Evolutionary conservation across 176 grass and related monocot species (phyloP).

Genomic region (Oryza rufipogon): DNA sequence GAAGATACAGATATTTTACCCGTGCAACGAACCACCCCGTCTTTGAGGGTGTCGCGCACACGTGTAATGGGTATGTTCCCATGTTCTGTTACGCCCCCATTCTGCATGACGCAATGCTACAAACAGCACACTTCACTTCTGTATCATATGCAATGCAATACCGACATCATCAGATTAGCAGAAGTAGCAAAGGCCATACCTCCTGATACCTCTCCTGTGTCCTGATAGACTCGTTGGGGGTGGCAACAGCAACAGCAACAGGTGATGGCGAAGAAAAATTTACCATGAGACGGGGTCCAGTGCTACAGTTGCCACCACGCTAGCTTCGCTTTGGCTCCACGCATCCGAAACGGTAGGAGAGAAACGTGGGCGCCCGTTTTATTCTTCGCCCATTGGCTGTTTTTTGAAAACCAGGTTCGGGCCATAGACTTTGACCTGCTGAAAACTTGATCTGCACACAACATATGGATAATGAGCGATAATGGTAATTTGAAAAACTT

Average conservation of each 20-base stretch:
- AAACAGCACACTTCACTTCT: not conserved
- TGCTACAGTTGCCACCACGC: constrained; percentile 40
- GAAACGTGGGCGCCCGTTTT: not conserved
- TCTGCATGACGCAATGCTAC: not conserved
- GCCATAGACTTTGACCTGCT: constrained; percentile 38
- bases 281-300: constrained; percentile 4
- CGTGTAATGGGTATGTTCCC: not conserved
- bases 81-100: not conserved
- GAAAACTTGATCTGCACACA: constrained; percentile 36
- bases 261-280: not conserved
- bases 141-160: not conserved
- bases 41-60: not conserved
- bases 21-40: not conserved
- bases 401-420: constrained; percentile 1
- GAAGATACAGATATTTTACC: not conserved
- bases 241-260: not conserved
- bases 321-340: constrained; percentile 48
- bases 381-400: constrained; percentile 10
- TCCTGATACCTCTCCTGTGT: too few relatives aligned
- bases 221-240: not conserved
- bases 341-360: constrained; percentile 44
- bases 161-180: not conserved
- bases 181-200: not conserved
- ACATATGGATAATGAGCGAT: constrained; percentile 35
- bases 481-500: constrained; percentile 1